Conservation (phyloP, 108 stramenopile species). For the Cyclotella baltica region DNA sequence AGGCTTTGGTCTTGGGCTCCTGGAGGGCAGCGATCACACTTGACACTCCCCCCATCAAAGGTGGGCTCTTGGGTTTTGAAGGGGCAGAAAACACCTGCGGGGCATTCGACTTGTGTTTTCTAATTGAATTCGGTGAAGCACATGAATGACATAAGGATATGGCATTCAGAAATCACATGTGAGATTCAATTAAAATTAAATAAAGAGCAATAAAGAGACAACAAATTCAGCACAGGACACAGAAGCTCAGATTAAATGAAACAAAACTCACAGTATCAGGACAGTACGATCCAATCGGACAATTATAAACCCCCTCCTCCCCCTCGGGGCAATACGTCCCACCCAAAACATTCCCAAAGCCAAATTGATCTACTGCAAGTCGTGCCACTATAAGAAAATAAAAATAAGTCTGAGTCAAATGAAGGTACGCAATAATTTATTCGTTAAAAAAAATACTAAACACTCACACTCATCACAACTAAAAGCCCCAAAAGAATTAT, state of each 20-base stretch:
- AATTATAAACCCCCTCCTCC: constrained; percentile 28
- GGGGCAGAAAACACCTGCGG: constrained; percentile 18
- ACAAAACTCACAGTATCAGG: constrained; percentile 38
- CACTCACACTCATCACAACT: constrained; percentile 13
- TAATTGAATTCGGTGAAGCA: neutral
- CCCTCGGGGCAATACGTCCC: constrained; percentile 28
- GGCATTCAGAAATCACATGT: neutral
- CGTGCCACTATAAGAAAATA: constrained; percentile 23
- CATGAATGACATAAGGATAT: no score
- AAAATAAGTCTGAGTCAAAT: neutral
- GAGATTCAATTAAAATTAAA: neutral
- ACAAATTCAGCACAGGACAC: neutral
- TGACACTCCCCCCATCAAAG: neutral
- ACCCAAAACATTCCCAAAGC: constrained; percentile 24
- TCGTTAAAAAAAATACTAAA: neutral
- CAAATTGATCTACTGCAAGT: constrained; percentile 10
- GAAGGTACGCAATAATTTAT: neutral
- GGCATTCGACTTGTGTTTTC: constrained; percentile 3
- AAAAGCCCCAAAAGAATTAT: constrained; percentile 6
- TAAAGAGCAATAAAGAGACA: neutral
- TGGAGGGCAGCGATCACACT: neutral
- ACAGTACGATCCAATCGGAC: constrained; percentile 54
- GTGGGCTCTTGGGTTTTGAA: constrained; percentile 6
- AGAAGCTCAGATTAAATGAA: constrained; percentile 4
- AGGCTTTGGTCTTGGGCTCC: neutral